Evolutionary conservation across 495 filamentous ascomycete species (phyloP).

Genomic region (Aspergillus conjunctus): DNA sequence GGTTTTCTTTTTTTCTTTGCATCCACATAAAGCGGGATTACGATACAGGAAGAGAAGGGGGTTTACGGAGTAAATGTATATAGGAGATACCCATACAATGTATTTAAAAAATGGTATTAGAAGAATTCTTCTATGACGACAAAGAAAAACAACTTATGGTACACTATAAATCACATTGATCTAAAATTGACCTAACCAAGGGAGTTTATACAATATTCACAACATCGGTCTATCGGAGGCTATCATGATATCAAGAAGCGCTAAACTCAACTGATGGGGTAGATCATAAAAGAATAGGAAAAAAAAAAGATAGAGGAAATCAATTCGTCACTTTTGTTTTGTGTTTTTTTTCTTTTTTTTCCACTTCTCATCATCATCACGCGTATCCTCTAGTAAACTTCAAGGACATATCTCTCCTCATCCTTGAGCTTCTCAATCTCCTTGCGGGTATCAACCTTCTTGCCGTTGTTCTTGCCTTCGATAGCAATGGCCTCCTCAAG

Average conservation of each 20-base stretch:
- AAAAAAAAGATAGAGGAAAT: conserved; percentile 6
- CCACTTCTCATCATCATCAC: neutral
- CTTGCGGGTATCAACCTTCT: conserved; percentile 84
- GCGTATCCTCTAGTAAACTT: conserved; percentile 72
- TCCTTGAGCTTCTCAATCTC: conserved; percentile 98
- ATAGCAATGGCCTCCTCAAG: conserved; percentile 85
- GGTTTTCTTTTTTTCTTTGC: neutral
- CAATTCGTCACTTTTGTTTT: neutral
- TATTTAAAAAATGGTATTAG: conserved; percentile 1
- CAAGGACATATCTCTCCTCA: conserved; percentile 87
- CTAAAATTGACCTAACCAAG: conserved; percentile 5
- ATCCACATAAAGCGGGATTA: conserved; percentile 2
- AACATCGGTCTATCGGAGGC: conserved; percentile 18
- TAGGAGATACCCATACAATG: conserved; percentile 26
- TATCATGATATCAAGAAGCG: conserved; percentile 23
- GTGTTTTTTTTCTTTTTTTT: conserved; percentile 1
- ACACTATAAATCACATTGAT: neutral
- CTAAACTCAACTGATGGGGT: conserved; percentile 31
- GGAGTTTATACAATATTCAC: neutral
- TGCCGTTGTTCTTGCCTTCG: conserved; percentile 68
- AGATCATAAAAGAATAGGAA: conserved; percentile 22
- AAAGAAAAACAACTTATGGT: neutral
- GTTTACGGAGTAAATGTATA: conserved; percentile 17
- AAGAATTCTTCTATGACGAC: neutral
- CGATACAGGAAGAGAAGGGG: neutral